A percentile compares a stretch with the other conserved stretches of the same genome.
phyloP scores from a whole-genome alignment of 768 basidiomycete genomes.

The Boletus vermiculosoides region DNA sequence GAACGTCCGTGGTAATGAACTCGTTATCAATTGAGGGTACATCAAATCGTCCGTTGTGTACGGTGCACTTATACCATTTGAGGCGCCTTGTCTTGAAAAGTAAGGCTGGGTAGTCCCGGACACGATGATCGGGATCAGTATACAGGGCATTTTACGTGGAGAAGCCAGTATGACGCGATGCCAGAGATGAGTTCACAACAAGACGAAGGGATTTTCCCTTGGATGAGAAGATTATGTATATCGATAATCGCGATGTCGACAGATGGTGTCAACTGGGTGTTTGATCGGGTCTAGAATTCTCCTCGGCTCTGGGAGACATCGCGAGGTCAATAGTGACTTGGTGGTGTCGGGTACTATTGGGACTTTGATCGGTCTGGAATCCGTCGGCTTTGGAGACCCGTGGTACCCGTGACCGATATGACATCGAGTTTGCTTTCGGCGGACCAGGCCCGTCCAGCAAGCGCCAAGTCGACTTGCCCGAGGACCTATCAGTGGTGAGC shows the following conservation, averaged over 20 bases:
- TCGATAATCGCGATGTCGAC: conserved; percentile 20
- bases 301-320: conserved; percentile 16
- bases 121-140: conserved; percentile 13
- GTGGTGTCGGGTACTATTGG: not conserved
- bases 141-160: conserved; percentile 22
- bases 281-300: conserved; percentile 12
- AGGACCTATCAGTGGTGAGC: not conserved
- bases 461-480: not conserved
- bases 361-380: conserved; percentile 5
- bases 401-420: not conserved
- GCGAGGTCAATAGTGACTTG: conserved; percentile 8
- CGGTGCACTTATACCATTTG: conserved; percentile 17
- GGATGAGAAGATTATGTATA: conserved; percentile 11
- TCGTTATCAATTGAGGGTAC: conserved; percentile 2
- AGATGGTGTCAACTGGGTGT: not conserved
- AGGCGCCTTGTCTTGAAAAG: conserved; percentile 12
- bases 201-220: conserved; percentile 14
- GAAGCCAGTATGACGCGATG: conserved; percentile 13
- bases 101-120: conserved; percentile 7
- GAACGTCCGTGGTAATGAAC: conserved; percentile 11
- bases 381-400: not conserved
- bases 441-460: not conserved
- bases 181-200: conserved; percentile 4
- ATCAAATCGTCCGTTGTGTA: conserved; percentile 11
- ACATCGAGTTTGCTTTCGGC: not conserved